Conservation (phyloP, 2,329 filamentous ascomycete species). For the Pestalotiopsis sp. region DNA sequence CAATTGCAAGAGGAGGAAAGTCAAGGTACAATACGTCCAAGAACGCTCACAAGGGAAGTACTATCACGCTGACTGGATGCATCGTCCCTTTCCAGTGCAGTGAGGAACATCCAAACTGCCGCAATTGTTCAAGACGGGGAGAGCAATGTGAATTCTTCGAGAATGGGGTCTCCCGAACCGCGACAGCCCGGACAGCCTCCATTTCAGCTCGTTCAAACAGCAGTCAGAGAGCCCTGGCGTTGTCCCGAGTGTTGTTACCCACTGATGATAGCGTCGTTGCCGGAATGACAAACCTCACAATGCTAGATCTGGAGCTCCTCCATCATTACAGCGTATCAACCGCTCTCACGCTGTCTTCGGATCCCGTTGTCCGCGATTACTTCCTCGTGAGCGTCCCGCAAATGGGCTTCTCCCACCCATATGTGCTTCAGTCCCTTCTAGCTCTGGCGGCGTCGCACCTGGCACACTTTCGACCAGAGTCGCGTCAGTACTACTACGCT, state of each 20-base stretch:
- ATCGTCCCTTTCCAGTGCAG: background rate
- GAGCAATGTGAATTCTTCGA: background rate
- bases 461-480: slow-evolving; percentile 40
- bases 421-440: slow-evolving; percentile 51
- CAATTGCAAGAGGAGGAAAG: background rate
- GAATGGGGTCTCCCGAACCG: background rate
- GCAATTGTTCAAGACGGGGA: background rate
- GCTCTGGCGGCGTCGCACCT: slow-evolving; percentile 53
- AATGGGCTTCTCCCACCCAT: slow-evolving; percentile 47
- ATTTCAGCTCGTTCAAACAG: no score
- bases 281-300: background rate
- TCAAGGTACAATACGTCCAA: background rate
- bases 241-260: no score
- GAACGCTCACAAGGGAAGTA: no score
- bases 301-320: slow-evolving; percentile 51
- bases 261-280: no score
- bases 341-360: slow-evolving; percentile 45
- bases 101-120: background rate
- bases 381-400: slow-evolving; percentile 50
- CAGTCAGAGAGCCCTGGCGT: no score
- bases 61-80: background rate
- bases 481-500: slow-evolving; percentile 39
- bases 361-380: slow-evolving; percentile 43
- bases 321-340: slow-evolving; percentile 56
- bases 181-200: no score